phyloP scores from a whole-genome alignment of 2,329 filamentous ascomycete genomes.

The Colletotrichum sp. region DNA sequence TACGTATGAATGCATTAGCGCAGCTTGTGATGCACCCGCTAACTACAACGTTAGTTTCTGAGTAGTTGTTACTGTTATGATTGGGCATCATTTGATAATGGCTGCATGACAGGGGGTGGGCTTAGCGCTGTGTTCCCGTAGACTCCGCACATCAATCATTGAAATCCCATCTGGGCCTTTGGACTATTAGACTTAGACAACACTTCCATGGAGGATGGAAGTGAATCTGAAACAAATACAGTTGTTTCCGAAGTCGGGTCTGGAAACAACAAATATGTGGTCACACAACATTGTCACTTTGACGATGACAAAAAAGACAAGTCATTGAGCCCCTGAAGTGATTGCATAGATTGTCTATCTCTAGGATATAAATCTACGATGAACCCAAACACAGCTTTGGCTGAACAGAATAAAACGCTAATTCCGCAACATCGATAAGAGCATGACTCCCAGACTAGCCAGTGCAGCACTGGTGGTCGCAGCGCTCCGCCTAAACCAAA shows the following conservation, averaged over 20 bases:
- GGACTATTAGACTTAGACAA: background rate
- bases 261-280: accelerated
- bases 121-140: background rate
- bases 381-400: background rate
- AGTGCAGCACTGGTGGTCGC: slow-evolving; percentile 5
- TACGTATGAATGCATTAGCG: background rate
- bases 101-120: background rate
- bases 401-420: background rate
- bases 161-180: background rate
- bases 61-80: background rate
- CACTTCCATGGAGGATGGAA: background rate
- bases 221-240: background rate
- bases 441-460: background rate
- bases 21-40: background rate
- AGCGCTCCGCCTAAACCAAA: background rate
- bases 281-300: accelerated
- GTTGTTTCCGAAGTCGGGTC: background rate
- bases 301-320: background rate
- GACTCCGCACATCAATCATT: background rate
- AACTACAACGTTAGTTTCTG: accelerated
- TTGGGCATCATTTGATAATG: background rate
- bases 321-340: background rate
- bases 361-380: background rate
- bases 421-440: background rate
- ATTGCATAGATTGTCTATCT: background rate